Conservation (phyloP, 192 early-diverging fungal genomes). For the Gorgonomyces haynaldii region DNA sequence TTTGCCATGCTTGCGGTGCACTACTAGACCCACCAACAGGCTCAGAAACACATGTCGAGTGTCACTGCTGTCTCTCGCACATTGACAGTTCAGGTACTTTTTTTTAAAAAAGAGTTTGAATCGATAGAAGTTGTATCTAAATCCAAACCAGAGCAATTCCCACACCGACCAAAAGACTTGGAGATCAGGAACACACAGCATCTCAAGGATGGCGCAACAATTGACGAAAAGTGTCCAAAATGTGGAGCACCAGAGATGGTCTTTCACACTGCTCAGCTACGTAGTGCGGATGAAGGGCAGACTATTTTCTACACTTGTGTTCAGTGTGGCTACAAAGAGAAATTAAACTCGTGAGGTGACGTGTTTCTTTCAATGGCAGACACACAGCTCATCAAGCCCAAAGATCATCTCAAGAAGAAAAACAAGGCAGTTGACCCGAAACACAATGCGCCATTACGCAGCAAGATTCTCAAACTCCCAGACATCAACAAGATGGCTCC, state of each 20-base stretch:
- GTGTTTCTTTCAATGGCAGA: background rate
- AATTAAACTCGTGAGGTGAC: background rate
- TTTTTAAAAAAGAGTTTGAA: slow-evolving; percentile 51
- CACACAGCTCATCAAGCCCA: background rate
- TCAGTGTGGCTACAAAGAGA: slow-evolving; percentile 69
- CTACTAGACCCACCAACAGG: slow-evolving; percentile 73
- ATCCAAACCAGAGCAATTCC: slow-evolving; percentile 65
- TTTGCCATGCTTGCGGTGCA: slow-evolving; percentile 83
- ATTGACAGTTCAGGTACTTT: slow-evolving; percentile 45
- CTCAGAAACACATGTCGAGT: slow-evolving; percentile 65
- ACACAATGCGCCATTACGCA: slow-evolving; percentile 18
- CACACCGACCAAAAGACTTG: slow-evolving; percentile 24
- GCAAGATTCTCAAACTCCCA: slow-evolving; percentile 39
- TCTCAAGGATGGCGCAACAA: slow-evolving; percentile 31
- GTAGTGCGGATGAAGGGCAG: slow-evolving; percentile 98
- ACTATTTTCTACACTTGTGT: slow-evolving; percentile 98
- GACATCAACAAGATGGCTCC: slow-evolving; percentile 15
- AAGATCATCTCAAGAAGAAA: background rate
- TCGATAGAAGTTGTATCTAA: slow-evolving; percentile 69
- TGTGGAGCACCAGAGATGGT: slow-evolving; percentile 90
- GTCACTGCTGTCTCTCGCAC: slow-evolving; percentile 65
- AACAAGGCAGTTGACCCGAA: background rate
- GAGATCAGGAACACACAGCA: slow-evolving; percentile 14
- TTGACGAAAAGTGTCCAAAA: slow-evolving; percentile 88
- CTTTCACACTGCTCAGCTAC: slow-evolving; percentile 92